Base-by-base conservation (phyloP, 2,329 filamentous ascomycete genomes). In the Beauveria caledonica region DNA sequence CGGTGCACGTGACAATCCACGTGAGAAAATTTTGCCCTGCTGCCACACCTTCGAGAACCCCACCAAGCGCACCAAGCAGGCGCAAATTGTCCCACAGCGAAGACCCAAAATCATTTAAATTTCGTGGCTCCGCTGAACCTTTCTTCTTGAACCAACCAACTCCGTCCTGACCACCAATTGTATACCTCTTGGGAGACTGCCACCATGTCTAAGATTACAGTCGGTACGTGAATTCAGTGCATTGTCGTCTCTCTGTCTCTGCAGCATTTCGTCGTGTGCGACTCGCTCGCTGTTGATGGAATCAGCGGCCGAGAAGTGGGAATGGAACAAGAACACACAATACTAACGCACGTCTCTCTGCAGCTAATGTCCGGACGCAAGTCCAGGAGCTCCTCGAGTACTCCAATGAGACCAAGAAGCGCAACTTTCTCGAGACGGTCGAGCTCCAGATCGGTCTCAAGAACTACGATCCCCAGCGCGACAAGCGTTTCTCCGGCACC, bases 401-500 rank as follows among this genome's bases (percentile, higher is more conserved):
- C 88, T 96, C 89, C 76, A 84, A 84, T 73, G 73, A 96, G 79
- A 90, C 89, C 79, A 96, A 96, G 89, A 96, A 96, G 89, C 85
- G 92, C 72, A 96, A 96, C 86, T 97, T 96, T 84, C 85, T 95
- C 77, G 91, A 94, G 84, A 93, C 90, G 76, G 90, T 96, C 77
- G 88, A 92, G 79, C 88, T 89, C 70, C 86, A 91, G 79, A 94
- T 95, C 84, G 90, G 90, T 78, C 87, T 96, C 77, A 95, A 96
- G 89, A 96, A 96, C 88, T 96, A 96, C 84, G 90, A 99, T 78
- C 93, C 94, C 76, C 84, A 97, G 88, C 93, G 94, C 91, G 94
- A 99, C 85, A 99, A 99, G 93, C 93, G 93, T 96, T 99, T 99
- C 93, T 96, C 90, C 62, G 94, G 94, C 80, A 97, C 94, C 79